Conservation (phyloP, 371 early-diverging fungal species). For the Apophysomyces trapeziformis region DNA sequence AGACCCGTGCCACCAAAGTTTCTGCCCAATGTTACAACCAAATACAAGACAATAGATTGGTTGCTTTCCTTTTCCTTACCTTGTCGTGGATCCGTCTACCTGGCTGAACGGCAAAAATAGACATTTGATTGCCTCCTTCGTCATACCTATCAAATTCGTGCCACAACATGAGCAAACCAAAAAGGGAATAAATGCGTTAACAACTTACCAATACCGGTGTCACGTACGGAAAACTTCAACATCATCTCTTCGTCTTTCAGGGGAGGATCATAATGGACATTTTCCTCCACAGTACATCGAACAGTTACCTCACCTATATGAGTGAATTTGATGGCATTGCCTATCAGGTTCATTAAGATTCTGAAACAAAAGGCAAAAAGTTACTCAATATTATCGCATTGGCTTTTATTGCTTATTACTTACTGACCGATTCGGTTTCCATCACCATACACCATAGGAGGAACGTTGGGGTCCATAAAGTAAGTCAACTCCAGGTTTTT, state of each 20-base stretch:
- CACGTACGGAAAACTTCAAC: conserved; percentile 43
- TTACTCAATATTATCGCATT: neutral
- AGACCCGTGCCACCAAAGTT: conserved; percentile 69
- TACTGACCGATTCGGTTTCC: conserved; percentile 52
- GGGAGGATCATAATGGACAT: conserved; percentile 19
- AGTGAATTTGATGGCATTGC: conserved; percentile 57
- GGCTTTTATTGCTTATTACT: conserved; percentile 1
- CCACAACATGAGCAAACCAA: neutral
- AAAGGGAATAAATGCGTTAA: conserved; percentile 20
- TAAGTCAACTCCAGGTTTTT: conserved; percentile 58
- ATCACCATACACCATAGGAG: conserved; percentile 51
- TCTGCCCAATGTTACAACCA: conserved; percentile 12
- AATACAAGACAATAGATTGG: neutral
- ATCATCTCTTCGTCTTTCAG: conserved; percentile 27
- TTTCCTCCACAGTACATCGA: conserved; percentile 34
- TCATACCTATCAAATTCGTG: conserved; percentile 22
- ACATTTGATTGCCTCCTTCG: conserved; percentile 51
- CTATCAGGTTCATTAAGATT: conserved; percentile 49
- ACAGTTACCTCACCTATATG: conserved; percentile 58
- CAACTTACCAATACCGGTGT: conserved; percentile 54
- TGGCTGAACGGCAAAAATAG: conserved; percentile 63
- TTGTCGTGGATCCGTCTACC: conserved; percentile 61
- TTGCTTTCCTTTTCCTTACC: conserved; percentile 22
- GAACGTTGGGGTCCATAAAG: conserved; percentile 45
- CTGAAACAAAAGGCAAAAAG: conserved; percentile 9